Evolutionary conservation across 208 protist species (phyloP).

Genomic region (Trypanosoma avium): DNA sequence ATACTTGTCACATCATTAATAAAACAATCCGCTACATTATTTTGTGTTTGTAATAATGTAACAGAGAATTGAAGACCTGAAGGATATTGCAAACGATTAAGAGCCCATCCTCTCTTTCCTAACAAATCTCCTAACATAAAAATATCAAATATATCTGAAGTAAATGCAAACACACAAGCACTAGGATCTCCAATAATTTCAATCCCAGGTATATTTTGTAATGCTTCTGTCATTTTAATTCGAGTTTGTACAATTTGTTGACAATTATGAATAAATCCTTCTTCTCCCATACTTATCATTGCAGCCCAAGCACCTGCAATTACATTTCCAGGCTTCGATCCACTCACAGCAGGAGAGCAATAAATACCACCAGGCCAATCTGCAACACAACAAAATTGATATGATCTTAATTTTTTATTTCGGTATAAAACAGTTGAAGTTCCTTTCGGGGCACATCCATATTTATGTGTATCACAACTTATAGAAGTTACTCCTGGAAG

Average conservation of each 20-base stretch:
- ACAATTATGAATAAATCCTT: slow-evolving; percentile 86
- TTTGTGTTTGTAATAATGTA: slow-evolving; percentile 85
- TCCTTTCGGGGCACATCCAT: slow-evolving; percentile 98
- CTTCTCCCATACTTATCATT: slow-evolving; percentile 92
- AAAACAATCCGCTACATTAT: slow-evolving; percentile 73
- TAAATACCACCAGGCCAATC: slow-evolving; percentile 99
- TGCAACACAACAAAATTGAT: slow-evolving; percentile 95
- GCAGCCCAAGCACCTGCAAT: slow-evolving; percentile 96
- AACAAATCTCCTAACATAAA: slow-evolving; percentile 87
- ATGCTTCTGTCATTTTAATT: slow-evolving; percentile 69
- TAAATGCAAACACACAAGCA: slow-evolving; percentile 89
- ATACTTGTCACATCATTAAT: slow-evolving; percentile 68
- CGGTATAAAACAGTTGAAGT: slow-evolving; percentile 96
- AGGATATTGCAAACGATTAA: slow-evolving; percentile 95
- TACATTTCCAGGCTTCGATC: slow-evolving; percentile 93
- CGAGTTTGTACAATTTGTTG: slow-evolving; percentile 78
- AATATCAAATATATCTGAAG: slow-evolving; percentile 86
- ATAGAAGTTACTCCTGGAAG: slow-evolving; percentile 97
- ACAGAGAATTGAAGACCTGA: slow-evolving; percentile 92
- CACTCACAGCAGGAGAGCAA: slow-evolving; percentile 95
- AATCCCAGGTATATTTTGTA: slow-evolving; percentile 68
- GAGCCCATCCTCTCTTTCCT: slow-evolving; percentile 87
- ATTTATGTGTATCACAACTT: slow-evolving; percentile 99
- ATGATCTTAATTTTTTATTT: slow-evolving; percentile 80
- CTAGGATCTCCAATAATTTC: slow-evolving; percentile 85